Evolutionary conservation across 805 yeast genomes (phyloP).

Genomic region (Candida suzukii): DNA sequence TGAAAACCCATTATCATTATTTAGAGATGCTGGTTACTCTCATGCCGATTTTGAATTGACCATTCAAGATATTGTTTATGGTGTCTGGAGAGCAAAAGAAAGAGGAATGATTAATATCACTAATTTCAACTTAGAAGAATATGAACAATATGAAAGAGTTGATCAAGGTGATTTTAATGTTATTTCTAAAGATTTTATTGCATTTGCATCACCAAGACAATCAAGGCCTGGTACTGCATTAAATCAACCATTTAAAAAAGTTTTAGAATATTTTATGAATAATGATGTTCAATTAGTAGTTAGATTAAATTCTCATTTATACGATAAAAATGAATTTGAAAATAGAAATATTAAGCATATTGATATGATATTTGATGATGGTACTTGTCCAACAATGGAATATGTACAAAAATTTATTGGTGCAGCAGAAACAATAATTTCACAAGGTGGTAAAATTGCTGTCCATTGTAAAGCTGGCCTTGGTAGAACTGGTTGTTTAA

Average conservation of each 20-base stretch:
- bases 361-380: conserved; percentile 96
- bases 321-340: conserved; percentile 79
- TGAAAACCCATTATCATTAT: conserved; percentile 90
- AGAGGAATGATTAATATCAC: conserved; percentile 82
- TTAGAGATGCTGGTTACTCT: conserved; percentile 96
- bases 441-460: conserved; percentile 86
- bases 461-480: conserved; percentile 99
- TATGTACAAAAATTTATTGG: conserved; percentile 90
- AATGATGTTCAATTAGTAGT: conserved; percentile 84
- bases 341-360: conserved; percentile 79
- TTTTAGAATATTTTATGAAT: conserved; percentile 64
- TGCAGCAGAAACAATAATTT: conserved; percentile 85
- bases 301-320: conserved; percentile 84
- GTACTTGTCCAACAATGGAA: conserved; percentile 94
- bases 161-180: conserved; percentile 96
- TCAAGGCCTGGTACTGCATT: conserved; percentile 40
- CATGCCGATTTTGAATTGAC: conserved; percentile 90
- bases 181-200: conserved; percentile 87
- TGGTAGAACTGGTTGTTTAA: conserved; percentile 96
- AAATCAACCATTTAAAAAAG: conserved; percentile 76
- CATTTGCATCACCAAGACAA: conserved; percentile 95
- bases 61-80: conserved; percentile 92
- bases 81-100: conserved; percentile 96
- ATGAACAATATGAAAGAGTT: conserved; percentile 90
- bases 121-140: conserved; percentile 82